A percentile compares a stretch with the other conserved stretches of the same genome.
Evolutionary conservation across 2,329 filamentous ascomycete genomes (phyloP).

Genomic region (Alternaria gansuensis): DNA sequence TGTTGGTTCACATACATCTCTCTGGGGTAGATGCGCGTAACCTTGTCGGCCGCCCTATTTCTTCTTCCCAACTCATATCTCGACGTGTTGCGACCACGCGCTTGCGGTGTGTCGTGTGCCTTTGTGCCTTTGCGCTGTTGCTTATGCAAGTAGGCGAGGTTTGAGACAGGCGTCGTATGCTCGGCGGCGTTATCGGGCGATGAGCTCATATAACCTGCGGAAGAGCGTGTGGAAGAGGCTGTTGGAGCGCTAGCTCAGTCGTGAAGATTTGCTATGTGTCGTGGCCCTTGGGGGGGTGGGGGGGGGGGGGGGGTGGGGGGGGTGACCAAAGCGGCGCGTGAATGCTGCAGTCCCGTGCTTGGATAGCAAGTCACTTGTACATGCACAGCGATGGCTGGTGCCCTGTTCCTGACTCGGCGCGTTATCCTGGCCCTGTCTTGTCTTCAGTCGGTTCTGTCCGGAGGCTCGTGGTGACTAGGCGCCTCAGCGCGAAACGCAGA

Average conservation of each 20-base stretch:
- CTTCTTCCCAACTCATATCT: conserved; percentile 55
- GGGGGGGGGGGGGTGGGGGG: too few relatives aligned
- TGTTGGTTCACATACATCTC: conserved; percentile 46
- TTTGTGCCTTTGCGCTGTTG: conserved; percentile 48
- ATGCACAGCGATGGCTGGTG: conserved; percentile 17
- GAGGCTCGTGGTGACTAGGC: conserved; percentile 21
- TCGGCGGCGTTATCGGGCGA: conserved; percentile 48
- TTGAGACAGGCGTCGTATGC: conserved; percentile 44
- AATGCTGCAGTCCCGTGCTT: conserved; percentile 32
- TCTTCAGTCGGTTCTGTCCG: conserved; percentile 21
- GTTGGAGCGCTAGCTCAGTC: conserved; percentile 23
- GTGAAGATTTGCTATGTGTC: conserved; percentile 11
- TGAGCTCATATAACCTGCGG: conserved; percentile 52
- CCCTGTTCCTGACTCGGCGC: conserved; percentile 27
- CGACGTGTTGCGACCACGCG: conserved; percentile 50
- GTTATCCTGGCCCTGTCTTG: conserved; percentile 21
- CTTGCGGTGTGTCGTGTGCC: conserved; percentile 47
- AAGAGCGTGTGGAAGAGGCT: conserved; percentile 13
- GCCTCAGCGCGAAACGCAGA: conserved; percentile 32
- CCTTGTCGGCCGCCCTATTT: conserved; percentile 50
- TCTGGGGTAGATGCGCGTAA: conserved; percentile 54
- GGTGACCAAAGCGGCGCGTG: conserved; percentile 34
- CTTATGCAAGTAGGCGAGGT: conserved; percentile 49
- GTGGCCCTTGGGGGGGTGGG: conserved; percentile 2
- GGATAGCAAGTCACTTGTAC: conserved; percentile 17